Percentiles rank a stretch among this genome's conserved stretches.
phyloP scores from a whole-genome alignment of 208 protist species.

The Crithidia thermophila region DNA sequence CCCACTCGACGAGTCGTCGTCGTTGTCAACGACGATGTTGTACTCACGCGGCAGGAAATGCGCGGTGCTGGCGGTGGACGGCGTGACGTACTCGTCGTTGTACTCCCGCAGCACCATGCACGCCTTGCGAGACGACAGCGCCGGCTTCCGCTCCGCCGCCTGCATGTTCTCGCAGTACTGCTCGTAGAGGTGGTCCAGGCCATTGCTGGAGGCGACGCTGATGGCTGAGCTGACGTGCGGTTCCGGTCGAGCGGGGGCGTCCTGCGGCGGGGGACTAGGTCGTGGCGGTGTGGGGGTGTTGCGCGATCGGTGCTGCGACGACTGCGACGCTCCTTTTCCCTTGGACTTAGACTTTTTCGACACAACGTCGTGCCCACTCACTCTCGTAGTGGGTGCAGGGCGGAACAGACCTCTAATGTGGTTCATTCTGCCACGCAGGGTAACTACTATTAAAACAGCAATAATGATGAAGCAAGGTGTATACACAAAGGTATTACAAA shows the following conservation, averaged over 20 bases:
- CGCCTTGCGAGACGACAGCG: neutral
- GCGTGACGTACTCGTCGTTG: slow-evolving; percentile 8
- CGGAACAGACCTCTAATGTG: slow-evolving; percentile 21
- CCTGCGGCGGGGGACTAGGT: neutral
- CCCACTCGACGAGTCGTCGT: neutral
- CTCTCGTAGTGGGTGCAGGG: neutral
- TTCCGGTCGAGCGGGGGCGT: neutral
- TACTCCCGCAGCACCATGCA: slow-evolving; percentile 27
- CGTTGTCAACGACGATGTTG: slow-evolving; percentile 13
- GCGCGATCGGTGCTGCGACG: neutral
- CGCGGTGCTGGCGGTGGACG: neutral
- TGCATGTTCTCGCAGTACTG: slow-evolving; percentile 14
- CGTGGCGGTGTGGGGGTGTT: neutral
- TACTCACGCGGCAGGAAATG: slow-evolving; percentile 18
- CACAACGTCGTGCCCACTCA: neutral
- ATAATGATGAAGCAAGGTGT: too few relatives aligned
- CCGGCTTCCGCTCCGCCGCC: slow-evolving; percentile 1
- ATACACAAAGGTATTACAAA: neutral
- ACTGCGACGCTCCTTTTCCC: neutral
- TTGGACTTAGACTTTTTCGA: neutral
- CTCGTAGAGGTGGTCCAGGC: slow-evolving; percentile 23
- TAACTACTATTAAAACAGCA: too few relatives aligned
- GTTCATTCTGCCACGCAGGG: slow-evolving; percentile 8
- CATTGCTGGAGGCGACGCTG: slow-evolving; percentile 4
- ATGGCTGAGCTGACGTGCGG: neutral